Evolutionary conservation across 1,284 basidiomycete genomes (phyloP).

Genomic region (Leucocoprinus gongylophorus): DNA sequence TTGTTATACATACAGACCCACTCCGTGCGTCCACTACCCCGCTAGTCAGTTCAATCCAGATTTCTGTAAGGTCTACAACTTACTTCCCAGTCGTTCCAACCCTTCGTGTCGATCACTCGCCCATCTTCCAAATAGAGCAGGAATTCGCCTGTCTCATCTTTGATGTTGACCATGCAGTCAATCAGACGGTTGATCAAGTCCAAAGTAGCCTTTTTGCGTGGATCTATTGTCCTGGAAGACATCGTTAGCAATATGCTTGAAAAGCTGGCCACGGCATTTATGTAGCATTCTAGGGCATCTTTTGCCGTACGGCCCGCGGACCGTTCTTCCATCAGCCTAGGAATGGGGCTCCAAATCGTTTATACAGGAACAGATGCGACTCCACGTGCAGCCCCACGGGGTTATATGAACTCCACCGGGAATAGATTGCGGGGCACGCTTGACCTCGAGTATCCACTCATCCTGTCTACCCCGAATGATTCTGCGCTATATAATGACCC

Average conservation of each 20-base stretch:
- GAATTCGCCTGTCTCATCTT: constrained; percentile 53
- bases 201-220: constrained; percentile 27
- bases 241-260: constrained; percentile 15
- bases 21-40: constrained; percentile 52
- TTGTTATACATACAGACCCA: constrained; percentile 25
- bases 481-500: no score
- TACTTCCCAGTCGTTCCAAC: constrained; percentile 60
- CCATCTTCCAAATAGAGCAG: constrained; percentile 49
- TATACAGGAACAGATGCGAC: no score
- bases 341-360: no score
- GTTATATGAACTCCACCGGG: no score
- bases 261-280: not conserved
- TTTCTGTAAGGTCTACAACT: constrained; percentile 10
- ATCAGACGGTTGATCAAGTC: constrained; percentile 41
- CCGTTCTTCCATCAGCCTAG: not conserved
- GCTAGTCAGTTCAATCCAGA: not conserved
- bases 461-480: no score
- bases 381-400: no score
- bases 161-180: constrained; percentile 53
- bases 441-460: no score
- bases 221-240: constrained; percentile 30
- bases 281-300: not conserved
- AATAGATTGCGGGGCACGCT: no score
- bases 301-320: constrained; percentile 6
- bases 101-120: constrained; percentile 58